Base-by-base conservation (phyloP, 306 rosid species). In the Vigna angularis region DNA sequence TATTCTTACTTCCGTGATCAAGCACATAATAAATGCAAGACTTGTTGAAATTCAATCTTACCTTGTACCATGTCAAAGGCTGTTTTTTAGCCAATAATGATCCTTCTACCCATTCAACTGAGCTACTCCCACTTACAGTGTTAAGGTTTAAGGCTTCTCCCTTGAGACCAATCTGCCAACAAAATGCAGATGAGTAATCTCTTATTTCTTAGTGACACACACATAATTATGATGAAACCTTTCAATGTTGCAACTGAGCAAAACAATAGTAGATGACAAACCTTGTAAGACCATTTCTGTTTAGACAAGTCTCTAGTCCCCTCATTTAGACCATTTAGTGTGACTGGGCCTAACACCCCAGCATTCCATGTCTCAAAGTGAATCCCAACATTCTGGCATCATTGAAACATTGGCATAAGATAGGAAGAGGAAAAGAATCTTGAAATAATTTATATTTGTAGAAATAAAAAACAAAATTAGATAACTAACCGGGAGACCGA, bases 51-150 rank as follows among this genome's bases (percentile, higher is more conserved):
- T 49, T 57, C 20, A 50, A 51, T 78, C 81, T 77, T 66, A 93
- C 98, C 98, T 91, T 95, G 91, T 95, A 95, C 99, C 99, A 95
- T 81, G 97, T 88, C 80, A 93, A 84, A 24, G 96, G 94, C 78
- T 90, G 93, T 24, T 87, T 87, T 45, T 84, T 83, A 66, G 89
- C 85, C 82, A 95, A 66, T 52, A 80, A 75, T 62, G 97, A 76
- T 47, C 97, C 97, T 79, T 83, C 63, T 53, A n/a, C 78, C 99
- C 99, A 95, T 77, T 88, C 91, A 81, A 91, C 98, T 3, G 97
- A 88, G 40, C 84, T 51, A 79, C 98, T 90, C 66, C 99, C 97
- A 84, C 89, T 93, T 47, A 82, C 49, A 1, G 98, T 86, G 76
- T 90, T 87, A 78, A 95, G 96, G 66, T 78, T 85, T 61, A 79